phyloP scores from a whole-genome alignment of 1,139 yeast genomes.

The Geotrichum reessii region DNA sequence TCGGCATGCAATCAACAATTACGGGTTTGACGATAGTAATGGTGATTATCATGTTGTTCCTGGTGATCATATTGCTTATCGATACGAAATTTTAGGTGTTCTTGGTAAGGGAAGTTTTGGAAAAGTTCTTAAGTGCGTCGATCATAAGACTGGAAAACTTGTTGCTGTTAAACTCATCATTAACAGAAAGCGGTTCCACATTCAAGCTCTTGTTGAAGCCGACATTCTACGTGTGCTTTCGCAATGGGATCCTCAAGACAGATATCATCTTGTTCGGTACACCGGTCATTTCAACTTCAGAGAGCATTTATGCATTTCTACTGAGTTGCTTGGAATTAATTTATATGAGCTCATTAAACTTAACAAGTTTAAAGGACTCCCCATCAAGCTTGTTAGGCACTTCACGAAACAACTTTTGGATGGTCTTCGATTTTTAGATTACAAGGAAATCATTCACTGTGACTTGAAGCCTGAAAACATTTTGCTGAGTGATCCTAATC shows the following conservation, averaged over 20 bases:
- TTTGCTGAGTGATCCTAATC: slow-evolving; percentile 69
- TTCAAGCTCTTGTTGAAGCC: slow-evolving; percentile 76
- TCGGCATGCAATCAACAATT: slow-evolving; percentile 41
- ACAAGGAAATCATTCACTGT: slow-evolving; percentile 60
- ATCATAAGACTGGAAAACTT: slow-evolving; percentile 51
- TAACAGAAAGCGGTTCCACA: slow-evolving; percentile 65
- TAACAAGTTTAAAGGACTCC: slow-evolving; percentile 56
- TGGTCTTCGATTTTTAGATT: slow-evolving; percentile 59
- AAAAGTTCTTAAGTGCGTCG: slow-evolving; percentile 63
- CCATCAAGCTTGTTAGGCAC: slow-evolving; percentile 44
- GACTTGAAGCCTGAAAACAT: slow-evolving; percentile 97
- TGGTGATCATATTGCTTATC: slow-evolving; percentile 71
- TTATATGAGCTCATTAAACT: slow-evolving; percentile 61
- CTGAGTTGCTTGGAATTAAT: slow-evolving; percentile 66
- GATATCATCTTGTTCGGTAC: slow-evolving; percentile 49
- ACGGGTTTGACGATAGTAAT: slow-evolving; percentile 67
- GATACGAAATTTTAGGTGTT: slow-evolving; percentile 55
- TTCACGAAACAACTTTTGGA: slow-evolving; percentile 53
- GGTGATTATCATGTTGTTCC: slow-evolving; percentile 55
- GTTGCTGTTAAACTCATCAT: slow-evolving; percentile 77
- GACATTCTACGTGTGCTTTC: slow-evolving; percentile 53
- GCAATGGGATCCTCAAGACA: slow-evolving; percentile 41
- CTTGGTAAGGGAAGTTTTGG: slow-evolving; percentile 87
- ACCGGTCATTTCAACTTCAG: slow-evolving; percentile 71
- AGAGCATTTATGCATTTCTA: slow-evolving; percentile 76